phyloP scores from a whole-genome alignment of 1,139 yeast species.

The Hemisphaericaspora xylanilytica region DNA sequence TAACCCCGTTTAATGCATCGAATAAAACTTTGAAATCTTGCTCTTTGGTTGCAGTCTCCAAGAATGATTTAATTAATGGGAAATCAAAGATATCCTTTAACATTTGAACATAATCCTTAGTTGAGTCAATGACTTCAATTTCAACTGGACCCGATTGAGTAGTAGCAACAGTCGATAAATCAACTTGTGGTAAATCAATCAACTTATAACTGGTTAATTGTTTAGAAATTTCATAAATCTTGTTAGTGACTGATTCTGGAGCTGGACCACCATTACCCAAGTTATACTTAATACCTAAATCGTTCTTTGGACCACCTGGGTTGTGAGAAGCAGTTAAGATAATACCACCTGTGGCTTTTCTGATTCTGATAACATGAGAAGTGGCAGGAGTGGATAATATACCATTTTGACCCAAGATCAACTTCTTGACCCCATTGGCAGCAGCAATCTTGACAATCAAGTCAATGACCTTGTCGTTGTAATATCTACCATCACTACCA shows the following conservation, averaged over 20 bases:
- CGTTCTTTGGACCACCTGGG: slow-evolving; percentile 96
- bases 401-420: slow-evolving; percentile 86
- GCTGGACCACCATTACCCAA: slow-evolving; percentile 98
- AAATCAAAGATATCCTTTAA: slow-evolving; percentile 88
- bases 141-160: slow-evolving; percentile 52
- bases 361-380: slow-evolving; percentile 81
- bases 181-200: slow-evolving; percentile 58
- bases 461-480: slow-evolving; percentile 79
- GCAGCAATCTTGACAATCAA: slow-evolving; percentile 80
- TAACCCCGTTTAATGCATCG: slow-evolving; percentile 92
- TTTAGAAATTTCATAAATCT: slow-evolving; percentile 72
- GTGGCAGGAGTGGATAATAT: slow-evolving; percentile 95
- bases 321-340: slow-evolving; percentile 96
- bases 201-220: slow-evolving; percentile 56
- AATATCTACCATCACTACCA: slow-evolving; percentile 97
- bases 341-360: slow-evolving; percentile 87
- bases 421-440: slow-evolving; percentile 84
- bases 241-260: slow-evolving; percentile 91
- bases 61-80: slow-evolving; percentile 70
- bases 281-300: slow-evolving; percentile 94
- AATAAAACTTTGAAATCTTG: slow-evolving; percentile 69
- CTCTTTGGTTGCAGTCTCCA: slow-evolving; percentile 44
- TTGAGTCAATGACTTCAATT: slow-evolving; percentile 81
- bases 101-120: slow-evolving; percentile 72
- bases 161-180: slow-evolving; percentile 58